Base-by-base conservation (phyloP, 2,329 filamentous ascomycete species). In the Colletotrichum abscissum region DNA sequence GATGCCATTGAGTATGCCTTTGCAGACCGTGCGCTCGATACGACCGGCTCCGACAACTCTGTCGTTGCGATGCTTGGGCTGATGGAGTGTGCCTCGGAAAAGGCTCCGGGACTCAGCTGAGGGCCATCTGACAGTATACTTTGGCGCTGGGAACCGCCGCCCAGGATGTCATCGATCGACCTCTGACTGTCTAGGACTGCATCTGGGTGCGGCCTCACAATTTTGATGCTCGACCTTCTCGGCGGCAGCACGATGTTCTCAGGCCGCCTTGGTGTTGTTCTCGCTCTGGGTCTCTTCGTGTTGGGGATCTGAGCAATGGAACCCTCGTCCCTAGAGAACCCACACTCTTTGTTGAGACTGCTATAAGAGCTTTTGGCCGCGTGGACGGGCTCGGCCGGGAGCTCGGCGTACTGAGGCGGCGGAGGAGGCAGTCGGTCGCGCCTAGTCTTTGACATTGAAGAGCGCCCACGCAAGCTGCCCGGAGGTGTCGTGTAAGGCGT, bases 31-130 rank as follows among this genome's bases (percentile, higher is more conserved):
- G 81, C 81, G 67, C 80, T 80, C 5, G 79, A 74, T 1, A 81
- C 57, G n/a, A 79, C 78, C 1, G 81, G 80, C 12, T 81, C 81
- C 1, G 79, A 82, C 26, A 73, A 35, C 3, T 76, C 78, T 14
- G 77, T 78, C 4, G 80, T 81, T n/a, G 77, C 74, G 26, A 83
- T 75, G 72, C 82, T 83, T 28, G 81, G 80, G 7, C 79, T 76
- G 12, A 81, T 77, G 11, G 81, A 83, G 9, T 68, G 62, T 5
- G 63, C 69, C 5, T 77, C 72, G 9, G 72, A 74, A 77, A 6
- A 74, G 42, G 35, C 65, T 55, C 3, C 66, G 56, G 67, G 67
- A 22, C 60, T 69, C 6, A 74, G 65, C 55, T 70, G 69, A 4
- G 74, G 69, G 3, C 11, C 63, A 28, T 75, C 72, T 12, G 57